A percentile compares a stretch with the other conserved stretches of the same genome.
Conservation (phyloP, 768 basidiomycete species). For the Boletus vinaceobasis region DNA sequence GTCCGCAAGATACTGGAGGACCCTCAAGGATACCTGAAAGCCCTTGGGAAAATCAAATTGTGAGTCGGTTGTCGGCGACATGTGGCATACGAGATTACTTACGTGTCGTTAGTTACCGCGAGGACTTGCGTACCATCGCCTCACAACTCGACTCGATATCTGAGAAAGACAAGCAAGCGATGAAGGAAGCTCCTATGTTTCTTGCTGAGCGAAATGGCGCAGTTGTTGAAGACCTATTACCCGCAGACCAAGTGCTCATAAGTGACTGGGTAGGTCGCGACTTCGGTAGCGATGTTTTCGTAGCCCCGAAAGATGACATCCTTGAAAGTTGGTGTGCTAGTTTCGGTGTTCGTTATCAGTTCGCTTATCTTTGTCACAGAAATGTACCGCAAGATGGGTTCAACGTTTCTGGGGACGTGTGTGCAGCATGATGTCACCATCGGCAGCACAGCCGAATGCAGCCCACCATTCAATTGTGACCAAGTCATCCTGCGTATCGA, state of each 20-base stretch:
- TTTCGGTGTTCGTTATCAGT: not conserved
- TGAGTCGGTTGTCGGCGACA: not conserved
- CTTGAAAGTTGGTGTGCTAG: conserved; percentile 10
- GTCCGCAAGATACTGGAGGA: conserved; percentile 5
- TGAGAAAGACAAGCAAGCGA: conserved; percentile 4
- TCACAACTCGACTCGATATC: conserved; percentile 9
- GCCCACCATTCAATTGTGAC: not conserved
- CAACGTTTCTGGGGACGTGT: conserved; percentile 6
- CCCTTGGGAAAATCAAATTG: not conserved
- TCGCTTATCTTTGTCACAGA: not conserved
- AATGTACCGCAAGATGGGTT: conserved; percentile 14
- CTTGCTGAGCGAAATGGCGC: not conserved
- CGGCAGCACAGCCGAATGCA: not conserved
- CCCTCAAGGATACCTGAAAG: conserved; percentile 5
- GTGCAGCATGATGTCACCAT: conserved; percentile 1
- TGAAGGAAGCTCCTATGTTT: conserved; percentile 11
- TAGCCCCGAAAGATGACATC: conserved; percentile 5
- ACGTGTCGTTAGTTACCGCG: conserved; percentile 7
- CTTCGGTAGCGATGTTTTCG: conserved; percentile 4
- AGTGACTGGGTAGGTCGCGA: conserved; percentile 10
- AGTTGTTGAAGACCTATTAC: not conserved
- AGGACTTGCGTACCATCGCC: conserved; percentile 13
- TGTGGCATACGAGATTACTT: not conserved
- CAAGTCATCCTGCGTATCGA: conserved; percentile 4
- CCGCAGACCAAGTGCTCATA: conserved; percentile 10